Evolutionary conservation across 495 filamentous ascomycete species (phyloP).

Genomic region (Aspergillus carlsbadensis): DNA sequence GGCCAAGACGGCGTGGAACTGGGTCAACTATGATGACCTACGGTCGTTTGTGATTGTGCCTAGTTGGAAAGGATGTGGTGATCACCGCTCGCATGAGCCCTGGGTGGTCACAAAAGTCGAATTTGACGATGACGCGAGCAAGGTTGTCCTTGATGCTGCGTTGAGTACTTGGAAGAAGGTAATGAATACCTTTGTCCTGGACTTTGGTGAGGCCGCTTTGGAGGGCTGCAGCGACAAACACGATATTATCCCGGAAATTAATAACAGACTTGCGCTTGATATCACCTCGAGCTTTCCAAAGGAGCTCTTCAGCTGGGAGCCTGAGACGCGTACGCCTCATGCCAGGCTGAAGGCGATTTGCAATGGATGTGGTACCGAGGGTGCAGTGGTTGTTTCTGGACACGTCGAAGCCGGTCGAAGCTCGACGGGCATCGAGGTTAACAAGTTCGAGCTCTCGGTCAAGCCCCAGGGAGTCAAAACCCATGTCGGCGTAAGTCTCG

Average conservation of each 20-base stretch:
- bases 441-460: constrained; percentile 12
- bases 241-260: constrained; percentile 9
- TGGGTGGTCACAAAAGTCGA: neutral
- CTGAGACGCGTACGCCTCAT: neutral
- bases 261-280: constrained; percentile 3
- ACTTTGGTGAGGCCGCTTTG: constrained; percentile 11
- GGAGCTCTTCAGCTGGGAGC: constrained; percentile 8
- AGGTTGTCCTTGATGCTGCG: neutral
- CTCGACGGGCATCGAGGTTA: constrained; percentile 1
- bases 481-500: constrained; percentile 10
- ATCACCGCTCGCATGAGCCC: neutral
- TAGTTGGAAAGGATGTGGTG: constrained; percentile 8
- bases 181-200: constrained; percentile 7
- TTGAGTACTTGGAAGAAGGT: constrained; percentile 9
- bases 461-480: constrained; percentile 3
- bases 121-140: constrained; percentile 7
- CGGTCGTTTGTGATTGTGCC: constrained; percentile 6
- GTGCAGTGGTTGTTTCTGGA: constrained; percentile 5
- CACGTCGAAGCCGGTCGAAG: constrained; percentile 10
- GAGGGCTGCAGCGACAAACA: neutral
- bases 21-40: constrained; percentile 10
- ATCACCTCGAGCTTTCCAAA: neutral
- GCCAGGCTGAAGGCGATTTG: constrained; percentile 6
- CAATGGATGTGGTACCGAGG: constrained; percentile 6
- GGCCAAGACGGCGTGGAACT: constrained; percentile 5